phyloP scores from a whole-genome alignment of 1,284 basidiomycete genomes.

The Cryptococcus sp. region DNA sequence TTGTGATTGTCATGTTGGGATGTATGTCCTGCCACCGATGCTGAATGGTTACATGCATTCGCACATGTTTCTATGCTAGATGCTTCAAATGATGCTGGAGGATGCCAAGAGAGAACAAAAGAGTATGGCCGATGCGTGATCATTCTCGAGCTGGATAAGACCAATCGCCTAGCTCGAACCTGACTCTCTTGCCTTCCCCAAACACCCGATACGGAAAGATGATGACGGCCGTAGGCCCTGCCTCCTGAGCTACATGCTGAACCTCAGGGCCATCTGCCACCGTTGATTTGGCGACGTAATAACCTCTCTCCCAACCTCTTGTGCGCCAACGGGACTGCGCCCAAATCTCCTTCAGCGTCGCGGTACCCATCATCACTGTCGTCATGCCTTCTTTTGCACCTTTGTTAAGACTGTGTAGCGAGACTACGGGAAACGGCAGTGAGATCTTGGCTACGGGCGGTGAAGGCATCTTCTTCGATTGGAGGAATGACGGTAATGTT shows the following conservation, averaged over 20 bases:
- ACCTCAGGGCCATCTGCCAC: background rate
- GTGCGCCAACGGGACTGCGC: conserved; percentile 43
- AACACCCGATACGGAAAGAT: conserved; percentile 46
- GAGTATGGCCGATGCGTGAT: too few species aligned
- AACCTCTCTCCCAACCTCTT: conserved; percentile 37
- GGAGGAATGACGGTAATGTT: conserved; percentile 38
- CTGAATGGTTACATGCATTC: too few species aligned
- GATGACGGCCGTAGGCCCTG: conserved; percentile 36
- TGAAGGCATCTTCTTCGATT: conserved; percentile 35
- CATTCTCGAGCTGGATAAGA: conserved; percentile 29
- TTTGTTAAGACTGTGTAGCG: conserved; percentile 62
- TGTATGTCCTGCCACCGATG: too few species aligned
- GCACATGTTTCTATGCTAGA: too few species aligned
- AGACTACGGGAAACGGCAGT: conserved; percentile 43
- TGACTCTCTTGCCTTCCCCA: conserved; percentile 46
- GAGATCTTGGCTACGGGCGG: conserved; percentile 43
- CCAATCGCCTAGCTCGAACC: conserved; percentile 44
- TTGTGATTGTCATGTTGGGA: too few species aligned
- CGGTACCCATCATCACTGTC: conserved; percentile 74
- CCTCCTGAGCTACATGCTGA: background rate
- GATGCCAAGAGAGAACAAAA: too few species aligned
- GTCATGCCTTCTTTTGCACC: conserved; percentile 73
- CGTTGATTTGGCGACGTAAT: conserved; percentile 27
- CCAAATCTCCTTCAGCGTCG: conserved; percentile 71
- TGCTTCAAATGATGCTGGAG: too few species aligned